Conservation (phyloP, 2,329 filamentous ascomycete genomes). For the Aspergillus sclerotialis region DNA sequence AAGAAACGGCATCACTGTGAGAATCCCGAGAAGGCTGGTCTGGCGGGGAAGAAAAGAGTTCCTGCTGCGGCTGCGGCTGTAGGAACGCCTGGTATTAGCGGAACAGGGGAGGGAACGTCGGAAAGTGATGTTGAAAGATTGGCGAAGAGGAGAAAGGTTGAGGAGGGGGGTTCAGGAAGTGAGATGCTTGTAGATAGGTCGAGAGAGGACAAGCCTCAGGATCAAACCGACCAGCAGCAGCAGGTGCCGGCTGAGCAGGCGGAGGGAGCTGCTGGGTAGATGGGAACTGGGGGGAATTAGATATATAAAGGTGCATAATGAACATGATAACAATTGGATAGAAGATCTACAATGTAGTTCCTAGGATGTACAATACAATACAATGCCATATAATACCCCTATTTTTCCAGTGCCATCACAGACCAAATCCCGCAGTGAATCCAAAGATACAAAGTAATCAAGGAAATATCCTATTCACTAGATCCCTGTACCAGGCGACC, state of each 20-base stretch:
- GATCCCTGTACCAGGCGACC: too few relatives aligned
- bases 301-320: neutral
- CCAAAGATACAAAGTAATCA: too few relatives aligned
- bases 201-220: constrained; percentile 26
- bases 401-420: too few relatives aligned
- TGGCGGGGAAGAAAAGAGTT: constrained; percentile 37
- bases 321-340: too few relatives aligned
- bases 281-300: neutral
- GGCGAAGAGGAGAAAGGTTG: constrained; percentile 35
- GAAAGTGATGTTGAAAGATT: constrained; percentile 31
- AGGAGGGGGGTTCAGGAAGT: constrained; percentile 12
- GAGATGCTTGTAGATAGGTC: constrained; percentile 34
- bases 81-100: constrained; percentile 6
- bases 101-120: constrained; percentile 19
- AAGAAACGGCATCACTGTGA: constrained; percentile 45
- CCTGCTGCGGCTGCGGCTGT: constrained; percentile 22
- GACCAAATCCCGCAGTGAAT: too few relatives aligned
- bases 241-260: neutral
- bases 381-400: too few relatives aligned
- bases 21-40: constrained; percentile 41
- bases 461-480: too few relatives aligned
- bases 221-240: constrained; percentile 3
- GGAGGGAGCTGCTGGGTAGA: neutral
- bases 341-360: too few relatives aligned
- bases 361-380: too few relatives aligned